Evolutionary conservation across 129 eudicot species (phyloP).

Genomic region (Ambrosia artemisiifolia): DNA sequence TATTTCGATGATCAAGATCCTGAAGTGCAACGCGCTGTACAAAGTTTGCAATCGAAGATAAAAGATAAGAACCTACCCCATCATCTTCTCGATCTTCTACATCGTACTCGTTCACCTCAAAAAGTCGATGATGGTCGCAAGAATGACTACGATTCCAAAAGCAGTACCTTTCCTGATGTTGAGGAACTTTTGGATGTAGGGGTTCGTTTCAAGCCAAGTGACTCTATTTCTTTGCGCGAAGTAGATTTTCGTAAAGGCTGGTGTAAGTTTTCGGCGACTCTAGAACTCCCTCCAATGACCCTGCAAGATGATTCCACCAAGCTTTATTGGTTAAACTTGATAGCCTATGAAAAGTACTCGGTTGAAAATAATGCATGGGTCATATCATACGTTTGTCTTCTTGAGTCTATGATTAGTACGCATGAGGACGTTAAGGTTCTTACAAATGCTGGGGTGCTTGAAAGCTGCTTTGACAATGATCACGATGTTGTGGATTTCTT

Average conservation of each 20-base stretch:
- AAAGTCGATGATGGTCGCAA: too few relatives aligned
- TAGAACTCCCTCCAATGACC: conserved; percentile 25
- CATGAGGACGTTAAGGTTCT: conserved; percentile 30
- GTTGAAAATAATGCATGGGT: conserved; percentile 21
- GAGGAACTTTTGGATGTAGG: conserved; percentile 25
- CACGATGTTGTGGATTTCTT: conserved; percentile 30
- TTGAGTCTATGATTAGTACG: conserved; percentile 28
- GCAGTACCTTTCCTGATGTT: conserved; percentile 23
- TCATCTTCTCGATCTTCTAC: conserved; percentile 13
- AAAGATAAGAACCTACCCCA: neutral
- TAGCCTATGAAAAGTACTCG: conserved; percentile 38
- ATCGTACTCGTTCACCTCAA: neutral
- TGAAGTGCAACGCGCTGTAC: too few relatives aligned
- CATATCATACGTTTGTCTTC: conserved; percentile 33
- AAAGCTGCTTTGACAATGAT: conserved; percentile 14
- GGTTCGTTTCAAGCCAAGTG: conserved; percentile 21
- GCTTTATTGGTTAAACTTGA: conserved; percentile 32
- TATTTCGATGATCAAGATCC: too few relatives aligned
- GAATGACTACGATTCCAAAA: neutral
- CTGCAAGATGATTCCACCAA: conserved; percentile 29
- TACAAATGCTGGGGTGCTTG: conserved; percentile 14
- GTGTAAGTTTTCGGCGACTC: neutral
- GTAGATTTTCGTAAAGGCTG: neutral
- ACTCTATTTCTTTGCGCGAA: neutral
- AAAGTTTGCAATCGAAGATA: too few relatives aligned